A percentile compares a stretch with the other conserved stretches of the same genome.
These are phyloP conservation scores for Luffa aegyptiaca DNA, from an alignment of 306 rosid species.

Conservation along the genomic window DNA sequence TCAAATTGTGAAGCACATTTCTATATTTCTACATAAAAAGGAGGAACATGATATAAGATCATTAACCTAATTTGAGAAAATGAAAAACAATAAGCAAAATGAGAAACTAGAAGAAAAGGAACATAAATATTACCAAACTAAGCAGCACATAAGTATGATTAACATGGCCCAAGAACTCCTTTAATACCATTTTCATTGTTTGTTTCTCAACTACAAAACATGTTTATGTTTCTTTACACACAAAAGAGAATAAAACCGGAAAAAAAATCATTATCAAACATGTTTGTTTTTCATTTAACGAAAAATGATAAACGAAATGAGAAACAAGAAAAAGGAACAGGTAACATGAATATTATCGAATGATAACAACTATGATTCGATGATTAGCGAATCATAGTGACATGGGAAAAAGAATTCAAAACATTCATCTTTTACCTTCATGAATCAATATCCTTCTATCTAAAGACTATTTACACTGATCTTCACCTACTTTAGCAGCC, in stretches of 20 bases:
- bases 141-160: background rate
- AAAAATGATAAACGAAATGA: background rate
- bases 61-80: background rate
- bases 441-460: background rate
- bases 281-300: background rate
- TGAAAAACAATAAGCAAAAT: background rate
- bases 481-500: constrained; percentile 35
- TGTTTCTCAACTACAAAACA: background rate
- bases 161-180: background rate
- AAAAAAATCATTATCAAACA: background rate
- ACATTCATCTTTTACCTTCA: background rate
- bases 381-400: background rate
- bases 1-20: background rate
- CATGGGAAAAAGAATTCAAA: background rate
- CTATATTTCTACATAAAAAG: background rate
- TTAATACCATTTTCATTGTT: background rate
- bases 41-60: background rate
- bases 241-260: background rate
- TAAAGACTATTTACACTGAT: constrained; percentile 59
- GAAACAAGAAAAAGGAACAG: background rate
- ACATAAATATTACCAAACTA: background rate
- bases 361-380: background rate
- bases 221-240: background rate
- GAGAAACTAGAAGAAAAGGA: background rate
- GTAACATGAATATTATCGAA: background rate